Conservation (phyloP, 2,329 filamentous ascomycete genomes). For the Epichloe festucae region DNA sequence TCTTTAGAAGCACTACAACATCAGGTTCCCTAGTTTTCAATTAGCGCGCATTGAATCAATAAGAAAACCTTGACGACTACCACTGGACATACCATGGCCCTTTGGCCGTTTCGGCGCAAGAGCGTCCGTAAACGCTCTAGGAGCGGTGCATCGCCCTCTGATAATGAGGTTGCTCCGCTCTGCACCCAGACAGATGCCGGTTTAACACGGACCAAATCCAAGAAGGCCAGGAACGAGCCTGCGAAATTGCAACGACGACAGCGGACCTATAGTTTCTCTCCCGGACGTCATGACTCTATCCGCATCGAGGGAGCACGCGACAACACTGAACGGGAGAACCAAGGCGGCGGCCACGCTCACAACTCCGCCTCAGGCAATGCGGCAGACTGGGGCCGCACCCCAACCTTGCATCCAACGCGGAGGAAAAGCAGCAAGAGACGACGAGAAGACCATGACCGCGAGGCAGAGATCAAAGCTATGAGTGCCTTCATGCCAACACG, state of each 20-base stretch:
- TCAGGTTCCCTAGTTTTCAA: neutral
- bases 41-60: neutral
- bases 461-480: constrained; percentile 83
- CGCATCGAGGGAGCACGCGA: constrained; percentile 20
- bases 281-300: constrained; percentile 43
- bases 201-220: constrained; percentile 13
- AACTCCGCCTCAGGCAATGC: neutral
- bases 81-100: constrained; percentile 43
- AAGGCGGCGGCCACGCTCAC: constrained; percentile 8
- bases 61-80: neutral
- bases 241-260: constrained; percentile 33
- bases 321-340: neutral
- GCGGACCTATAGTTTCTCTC: constrained; percentile 50
- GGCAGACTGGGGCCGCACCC: constrained; percentile 20
- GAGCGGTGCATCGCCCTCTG: constrained; percentile 40
- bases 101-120: constrained; percentile 74
- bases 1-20: neutral
- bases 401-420: constrained; percentile 45
- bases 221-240: constrained; percentile 32
- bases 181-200: constrained; percentile 23
- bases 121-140: constrained; percentile 50
- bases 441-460: constrained; percentile 61
- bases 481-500: constrained; percentile 55
- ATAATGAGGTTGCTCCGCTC: constrained; percentile 32
- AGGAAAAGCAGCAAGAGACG: constrained; percentile 68